Evolutionary conservation across 2,329 filamentous ascomycete species (phyloP).

Genomic region (Trichoderma citrinoviride): DNA sequence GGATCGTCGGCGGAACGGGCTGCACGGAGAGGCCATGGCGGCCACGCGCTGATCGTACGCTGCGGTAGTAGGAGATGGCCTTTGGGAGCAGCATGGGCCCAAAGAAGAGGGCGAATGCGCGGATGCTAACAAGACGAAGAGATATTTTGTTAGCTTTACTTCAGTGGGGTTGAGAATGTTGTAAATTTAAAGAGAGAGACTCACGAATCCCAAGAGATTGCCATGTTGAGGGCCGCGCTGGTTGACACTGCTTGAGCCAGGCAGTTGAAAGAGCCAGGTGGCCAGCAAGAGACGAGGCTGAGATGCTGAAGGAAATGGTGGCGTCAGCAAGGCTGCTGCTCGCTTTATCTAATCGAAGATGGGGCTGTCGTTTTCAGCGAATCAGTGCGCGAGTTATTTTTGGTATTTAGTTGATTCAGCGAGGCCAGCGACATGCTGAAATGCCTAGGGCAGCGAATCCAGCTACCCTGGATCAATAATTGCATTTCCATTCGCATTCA

Average conservation of each 20-base stretch:
- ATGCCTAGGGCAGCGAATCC: no score
- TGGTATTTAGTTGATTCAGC: not conserved
- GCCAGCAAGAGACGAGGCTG: constrained; percentile 13
- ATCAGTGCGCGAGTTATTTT: not conserved
- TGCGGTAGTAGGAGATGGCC: constrained; percentile 62
- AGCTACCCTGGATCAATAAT: not conserved
- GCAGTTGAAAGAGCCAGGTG: constrained; percentile 9
- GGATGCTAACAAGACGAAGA: constrained; percentile 52
- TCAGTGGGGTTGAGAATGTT: no score
- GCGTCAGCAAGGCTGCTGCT: constrained; percentile 5
- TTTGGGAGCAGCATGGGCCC: constrained; percentile 71
- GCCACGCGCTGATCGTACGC: constrained; percentile 44
- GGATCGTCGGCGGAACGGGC: constrained; percentile 52
- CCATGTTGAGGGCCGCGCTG: constrained; percentile 19
- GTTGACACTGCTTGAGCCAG: not conserved
- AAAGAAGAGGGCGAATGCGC: constrained; percentile 59
- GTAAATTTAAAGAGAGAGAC: not conserved
- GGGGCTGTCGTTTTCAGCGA: not conserved
- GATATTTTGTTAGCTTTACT: no score
- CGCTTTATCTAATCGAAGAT: not conserved
- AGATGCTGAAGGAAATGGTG: not conserved
- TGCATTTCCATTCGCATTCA: not conserved
- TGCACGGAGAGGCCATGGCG: constrained; percentile 50
- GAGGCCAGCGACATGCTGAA: not conserved
- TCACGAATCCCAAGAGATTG: constrained; percentile 27